Evolutionary conservation across 805 yeast species (phyloP), one percentile per base, ranked within the genome.

Genomic region (Nakazawaea peltata): DNA sequence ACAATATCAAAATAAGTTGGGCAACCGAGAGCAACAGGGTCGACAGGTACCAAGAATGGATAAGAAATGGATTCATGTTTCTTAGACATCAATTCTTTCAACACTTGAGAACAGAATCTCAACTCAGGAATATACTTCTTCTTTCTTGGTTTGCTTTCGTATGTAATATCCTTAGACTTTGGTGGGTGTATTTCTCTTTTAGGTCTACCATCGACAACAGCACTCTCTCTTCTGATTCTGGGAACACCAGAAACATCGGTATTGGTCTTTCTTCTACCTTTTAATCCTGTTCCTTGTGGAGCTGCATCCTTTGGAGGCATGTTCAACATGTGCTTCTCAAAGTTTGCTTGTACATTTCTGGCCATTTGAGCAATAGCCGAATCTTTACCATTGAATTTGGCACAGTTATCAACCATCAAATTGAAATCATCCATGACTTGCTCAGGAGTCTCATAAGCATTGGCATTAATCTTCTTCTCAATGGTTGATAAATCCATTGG

Each of bases 101-200:
- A 59, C 3, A 88, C 75, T 53, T 74, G 82, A 46, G 75, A 81
- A 53, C 94, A 85, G 59, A 81, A 92, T 51, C 88, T 71, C 54
- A 92, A 71, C 56, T 90, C 97, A 8, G 90, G 81, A 26, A 90
- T 94, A 52, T 68, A 77, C 64, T 86, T 90, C 72, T 90, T 88
- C 61, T 84, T 84, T 45, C 94, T 74, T 30, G 98, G 98, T 52
- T 88, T 70, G 36, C 77, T 77, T 50, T 87, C 96, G 50, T 85
- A 86, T 3, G 95, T 94, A 56, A 88, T 74, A 54, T 92, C 97
- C 52, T 85, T 85, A 22, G 95, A 84, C 52, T 83, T 81, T 36
- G 98, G 98, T 3, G 98, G 98, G 55, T 88, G 97, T 32, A 92
- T 86, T 46, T 86, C 92, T 46, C 98, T 75, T 59, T 90, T 90